Conservation (phyloP, 345 rosid species). For the Acer saccharum region DNA sequence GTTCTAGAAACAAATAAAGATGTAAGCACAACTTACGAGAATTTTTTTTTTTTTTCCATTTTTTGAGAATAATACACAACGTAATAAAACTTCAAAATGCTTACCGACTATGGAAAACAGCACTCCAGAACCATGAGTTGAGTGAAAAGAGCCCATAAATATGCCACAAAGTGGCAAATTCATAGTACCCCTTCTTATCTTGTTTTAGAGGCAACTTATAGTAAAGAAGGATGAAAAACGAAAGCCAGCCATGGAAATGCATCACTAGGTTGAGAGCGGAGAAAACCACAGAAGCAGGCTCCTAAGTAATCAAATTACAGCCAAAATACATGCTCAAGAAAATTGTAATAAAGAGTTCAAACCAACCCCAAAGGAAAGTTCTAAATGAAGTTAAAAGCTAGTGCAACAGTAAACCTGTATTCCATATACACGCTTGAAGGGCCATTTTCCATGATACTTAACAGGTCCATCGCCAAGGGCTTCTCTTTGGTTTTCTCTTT, state of each 20-base stretch:
- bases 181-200: conserved; percentile 59
- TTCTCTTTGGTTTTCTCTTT: conserved; percentile 59
- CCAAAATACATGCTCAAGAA: conserved; percentile 16
- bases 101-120: conserved; percentile 76
- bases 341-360: background rate
- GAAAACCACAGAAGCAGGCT: conserved; percentile 73
- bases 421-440: conserved; percentile 68
- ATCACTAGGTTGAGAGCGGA: conserved; percentile 70
- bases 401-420: conserved; percentile 52
- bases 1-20: background rate
- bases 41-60: too few species aligned
- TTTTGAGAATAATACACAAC: background rate
- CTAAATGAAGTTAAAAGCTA: background rate
- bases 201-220: conserved; percentile 59
- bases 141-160: conserved; percentile 57
- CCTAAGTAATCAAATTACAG: conserved; percentile 35
- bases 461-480: conserved; percentile 48
- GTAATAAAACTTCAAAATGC: conserved; percentile 15
- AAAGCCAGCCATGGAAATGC: conserved; percentile 85
- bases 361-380: background rate
- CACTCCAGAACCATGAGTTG: conserved; percentile 86
- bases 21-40: background rate
- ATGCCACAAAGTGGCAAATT: conserved; percentile 68
- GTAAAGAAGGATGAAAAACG: conserved; percentile 63
- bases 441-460: conserved; percentile 91